Percentiles rank a stretch among this genome's conserved stretches.
Evolutionary conservation across 768 basidiomycete species (phyloP).

Genomic region (Lactarius sp.): DNA sequence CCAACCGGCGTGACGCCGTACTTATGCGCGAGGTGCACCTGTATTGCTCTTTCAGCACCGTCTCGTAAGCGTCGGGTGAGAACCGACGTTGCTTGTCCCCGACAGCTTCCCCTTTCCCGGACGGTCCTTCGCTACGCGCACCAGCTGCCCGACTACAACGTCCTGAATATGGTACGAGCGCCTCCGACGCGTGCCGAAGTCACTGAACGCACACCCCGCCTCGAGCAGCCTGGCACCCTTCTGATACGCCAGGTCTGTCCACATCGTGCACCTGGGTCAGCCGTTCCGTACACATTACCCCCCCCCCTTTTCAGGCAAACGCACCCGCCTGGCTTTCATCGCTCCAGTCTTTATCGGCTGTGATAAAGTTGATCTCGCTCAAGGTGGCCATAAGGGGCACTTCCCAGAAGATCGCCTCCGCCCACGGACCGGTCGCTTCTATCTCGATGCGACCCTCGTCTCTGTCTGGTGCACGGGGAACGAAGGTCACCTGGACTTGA

Average conservation of each 20-base stretch:
- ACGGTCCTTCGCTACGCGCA: constrained; percentile 55
- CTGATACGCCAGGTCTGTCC: constrained; percentile 59
- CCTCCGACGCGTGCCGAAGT: constrained; percentile 83
- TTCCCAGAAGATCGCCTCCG: constrained; percentile 89
- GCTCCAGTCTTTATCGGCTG: constrained; percentile 74
- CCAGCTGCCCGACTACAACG: constrained; percentile 62
- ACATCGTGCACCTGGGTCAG: neutral
- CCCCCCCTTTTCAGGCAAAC: constrained; percentile 1
- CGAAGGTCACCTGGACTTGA: constrained; percentile 63
- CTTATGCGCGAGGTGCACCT: constrained; percentile 84
- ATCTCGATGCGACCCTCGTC: constrained; percentile 64
- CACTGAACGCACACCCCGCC: constrained; percentile 67
- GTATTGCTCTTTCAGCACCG: constrained; percentile 3
- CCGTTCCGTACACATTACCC: neutral
- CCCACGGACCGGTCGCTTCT: constrained; percentile 67
- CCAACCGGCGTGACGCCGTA: constrained; percentile 64
- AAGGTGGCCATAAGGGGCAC: constrained; percentile 91
- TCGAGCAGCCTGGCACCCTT: constrained; percentile 65
- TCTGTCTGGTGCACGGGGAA: constrained; percentile 38
- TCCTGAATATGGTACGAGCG: constrained; percentile 74
- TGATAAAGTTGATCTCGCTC: constrained; percentile 83
- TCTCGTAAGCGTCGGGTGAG: neutral
- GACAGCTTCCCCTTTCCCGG: constrained; percentile 50
- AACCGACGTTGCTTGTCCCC: constrained; percentile 88
- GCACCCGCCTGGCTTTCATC: constrained; percentile 78